These are phyloP conservation scores for Oidiodendron maius DNA, from an alignment of 495 filamentous ascomycete species.

Conservation along the genomic window DNA sequence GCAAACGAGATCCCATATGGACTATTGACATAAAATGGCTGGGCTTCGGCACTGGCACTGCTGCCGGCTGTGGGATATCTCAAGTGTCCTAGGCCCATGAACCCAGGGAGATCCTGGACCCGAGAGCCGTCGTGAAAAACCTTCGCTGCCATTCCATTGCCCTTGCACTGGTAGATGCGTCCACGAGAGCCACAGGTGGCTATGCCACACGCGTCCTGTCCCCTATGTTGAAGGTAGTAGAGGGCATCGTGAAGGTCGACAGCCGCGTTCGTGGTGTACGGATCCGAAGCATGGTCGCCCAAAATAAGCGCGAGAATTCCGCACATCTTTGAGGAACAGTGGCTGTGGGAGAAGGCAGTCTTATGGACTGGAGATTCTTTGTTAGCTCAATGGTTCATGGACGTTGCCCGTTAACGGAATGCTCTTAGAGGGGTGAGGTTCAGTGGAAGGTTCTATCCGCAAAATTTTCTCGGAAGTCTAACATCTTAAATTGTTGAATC, in stretches of 20 bases:
- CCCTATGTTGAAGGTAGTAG: constrained; percentile 80
- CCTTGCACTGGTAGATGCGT: constrained; percentile 84
- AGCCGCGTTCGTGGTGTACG: constrained; percentile 54
- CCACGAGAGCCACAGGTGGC: constrained; percentile 72
- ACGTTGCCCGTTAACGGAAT: no score
- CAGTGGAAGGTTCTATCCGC: constrained; percentile 24
- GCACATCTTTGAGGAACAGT: constrained; percentile 55
- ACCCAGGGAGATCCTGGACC: constrained; percentile 74
- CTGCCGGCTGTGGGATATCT: constrained; percentile 89
- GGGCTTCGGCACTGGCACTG: constrained; percentile 72
- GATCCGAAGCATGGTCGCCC: constrained; percentile 45
- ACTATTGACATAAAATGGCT: constrained; percentile 91
- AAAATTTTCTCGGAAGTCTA: constrained; percentile 34
- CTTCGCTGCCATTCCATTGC: constrained; percentile 85
- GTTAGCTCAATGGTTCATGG: constrained; percentile 10
- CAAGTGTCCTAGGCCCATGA: constrained; percentile 85
- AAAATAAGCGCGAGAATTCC: constrained; percentile 81
- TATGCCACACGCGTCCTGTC: constrained; percentile 91
- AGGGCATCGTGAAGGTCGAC: constrained; percentile 84
- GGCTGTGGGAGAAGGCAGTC: neutral
- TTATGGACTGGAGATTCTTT: neutral
- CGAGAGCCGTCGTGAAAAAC: constrained; percentile 77
- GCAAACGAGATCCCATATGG: constrained; percentile 70
- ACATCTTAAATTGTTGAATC: constrained; percentile 29
- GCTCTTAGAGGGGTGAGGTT: constrained; percentile 11